A percentile compares a stretch with the other conserved stretches of the same genome.
phyloP scores from a whole-genome alignment of 1,139 yeast species.

The Blastobotrys proliferans region DNA sequence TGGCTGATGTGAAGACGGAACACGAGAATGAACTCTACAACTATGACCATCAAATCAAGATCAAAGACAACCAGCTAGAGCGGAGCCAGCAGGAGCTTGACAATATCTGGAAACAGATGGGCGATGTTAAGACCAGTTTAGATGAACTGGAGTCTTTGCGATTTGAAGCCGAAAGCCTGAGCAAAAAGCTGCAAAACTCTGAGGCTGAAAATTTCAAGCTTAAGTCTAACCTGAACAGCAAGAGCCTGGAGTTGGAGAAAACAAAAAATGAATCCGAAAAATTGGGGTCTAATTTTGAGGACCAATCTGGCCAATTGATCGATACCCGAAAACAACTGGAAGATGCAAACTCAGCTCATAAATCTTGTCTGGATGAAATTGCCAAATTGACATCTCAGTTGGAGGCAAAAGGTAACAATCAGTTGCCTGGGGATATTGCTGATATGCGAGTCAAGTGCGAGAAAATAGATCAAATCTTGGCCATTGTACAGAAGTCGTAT shows the following conservation, averaged over 20 bases:
- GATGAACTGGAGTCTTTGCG: constrained; percentile 14
- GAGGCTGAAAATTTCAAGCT: constrained; percentile 12
- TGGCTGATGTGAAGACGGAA: constrained; percentile 8
- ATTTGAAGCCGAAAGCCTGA: constrained; percentile 7
- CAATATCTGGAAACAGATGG: constrained; percentile 14
- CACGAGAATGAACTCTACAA: constrained; percentile 10
- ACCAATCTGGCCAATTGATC: constrained; percentile 1
- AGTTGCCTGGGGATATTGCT: neutral
- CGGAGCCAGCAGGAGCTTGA: constrained; percentile 14
- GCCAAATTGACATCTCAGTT: neutral
- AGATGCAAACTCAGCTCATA: neutral
- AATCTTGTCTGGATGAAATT: neutral
- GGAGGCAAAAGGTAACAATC: neutral
- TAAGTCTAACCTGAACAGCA: constrained; percentile 8
- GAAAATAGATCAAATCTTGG: constrained; percentile 9
- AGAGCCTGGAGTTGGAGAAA: constrained; percentile 12
- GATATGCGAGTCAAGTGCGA: neutral
- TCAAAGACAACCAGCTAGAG: constrained; percentile 13
- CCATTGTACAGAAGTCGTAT: constrained; percentile 7
- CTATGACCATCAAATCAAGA: constrained; percentile 5
- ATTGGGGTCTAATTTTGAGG: constrained; percentile 5
- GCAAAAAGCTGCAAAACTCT: constrained; percentile 5
- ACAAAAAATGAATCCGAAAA: constrained; percentile 6
- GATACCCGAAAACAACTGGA: constrained; percentile 1
- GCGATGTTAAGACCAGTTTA: constrained; percentile 10